These are phyloP conservation scores for Rhynchosporium graminicola DNA, from an alignment of 2,329 filamentous ascomycete genomes.

Conservation along the genomic window DNA sequence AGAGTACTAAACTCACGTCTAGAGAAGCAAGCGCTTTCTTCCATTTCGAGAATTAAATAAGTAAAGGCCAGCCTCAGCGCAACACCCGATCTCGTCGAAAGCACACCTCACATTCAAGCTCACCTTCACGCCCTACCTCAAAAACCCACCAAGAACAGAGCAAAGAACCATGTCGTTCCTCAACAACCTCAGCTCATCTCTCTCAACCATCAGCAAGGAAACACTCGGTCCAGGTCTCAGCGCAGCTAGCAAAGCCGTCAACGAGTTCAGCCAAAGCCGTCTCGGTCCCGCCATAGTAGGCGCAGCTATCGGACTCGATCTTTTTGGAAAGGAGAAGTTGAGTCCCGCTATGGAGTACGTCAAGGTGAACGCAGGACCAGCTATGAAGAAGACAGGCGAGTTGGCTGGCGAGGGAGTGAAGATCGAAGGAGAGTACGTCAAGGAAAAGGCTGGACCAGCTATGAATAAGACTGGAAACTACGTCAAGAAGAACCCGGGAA, in stretches of 20 bases:
- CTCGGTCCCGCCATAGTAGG: neutral
- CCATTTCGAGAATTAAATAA: too few species aligned
- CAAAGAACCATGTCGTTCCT: neutral
- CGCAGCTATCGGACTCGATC: slow-evolving; percentile 2
- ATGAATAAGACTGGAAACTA: neutral
- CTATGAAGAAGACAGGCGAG: neutral
- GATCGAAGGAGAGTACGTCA: neutral
- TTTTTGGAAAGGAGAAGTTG: neutral
- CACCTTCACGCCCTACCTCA: neutral
- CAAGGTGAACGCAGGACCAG: neutral
- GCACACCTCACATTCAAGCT: too few species aligned
- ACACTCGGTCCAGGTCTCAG: neutral
- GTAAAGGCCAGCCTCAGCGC: too few species aligned
- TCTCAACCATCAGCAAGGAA: neutral
- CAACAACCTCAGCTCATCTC: neutral
- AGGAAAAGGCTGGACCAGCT: neutral
- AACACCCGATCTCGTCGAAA: too few species aligned
- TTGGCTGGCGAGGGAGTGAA: too few species aligned
- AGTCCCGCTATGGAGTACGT: neutral
- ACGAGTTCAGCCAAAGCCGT: neutral
- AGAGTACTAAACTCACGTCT: too few species aligned
- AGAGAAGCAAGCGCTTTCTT: too few species aligned
- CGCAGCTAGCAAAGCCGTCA: neutral
- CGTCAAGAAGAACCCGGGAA: slow-evolving; percentile 1
- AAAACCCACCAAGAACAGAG: neutral